These are phyloP conservation scores for Hevea brasiliensis DNA, from an alignment of 345 rosid species.

Conservation along the genomic window DNA sequence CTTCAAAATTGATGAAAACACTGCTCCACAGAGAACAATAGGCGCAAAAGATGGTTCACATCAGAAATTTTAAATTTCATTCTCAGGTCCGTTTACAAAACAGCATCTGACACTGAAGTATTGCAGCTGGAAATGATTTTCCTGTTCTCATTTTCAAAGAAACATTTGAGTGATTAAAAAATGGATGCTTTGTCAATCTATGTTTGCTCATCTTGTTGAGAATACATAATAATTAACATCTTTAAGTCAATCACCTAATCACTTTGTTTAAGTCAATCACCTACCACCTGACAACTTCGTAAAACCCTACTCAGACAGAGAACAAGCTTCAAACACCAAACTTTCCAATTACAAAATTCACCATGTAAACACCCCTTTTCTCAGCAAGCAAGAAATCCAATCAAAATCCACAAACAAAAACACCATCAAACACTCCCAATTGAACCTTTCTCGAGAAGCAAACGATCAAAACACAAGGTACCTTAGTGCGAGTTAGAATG, in stretches of 20 bases:
- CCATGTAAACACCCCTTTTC: too few species aligned
- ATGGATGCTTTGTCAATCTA: background rate
- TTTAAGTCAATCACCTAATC: too few species aligned
- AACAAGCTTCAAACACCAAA: background rate
- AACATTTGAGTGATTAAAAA: too few species aligned
- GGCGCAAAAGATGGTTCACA: background rate
- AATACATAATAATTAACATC: background rate
- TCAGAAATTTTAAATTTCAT: too few species aligned
- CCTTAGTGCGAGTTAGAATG: constrained; percentile 89
- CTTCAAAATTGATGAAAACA: background rate
- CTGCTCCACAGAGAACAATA: background rate
- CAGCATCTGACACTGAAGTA: background rate
- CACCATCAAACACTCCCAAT: background rate
- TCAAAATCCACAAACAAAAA: constrained; percentile 13
- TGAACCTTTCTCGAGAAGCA: background rate
- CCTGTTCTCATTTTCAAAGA: too few species aligned
- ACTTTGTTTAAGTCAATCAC: too few species aligned
- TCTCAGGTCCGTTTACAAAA: background rate
- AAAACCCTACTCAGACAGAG: constrained; percentile 10
- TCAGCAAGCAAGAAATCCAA: constrained; percentile 8
- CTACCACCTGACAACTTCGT: background rate
- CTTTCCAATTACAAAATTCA: background rate
- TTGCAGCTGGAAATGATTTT: background rate
- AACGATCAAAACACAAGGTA: constrained; percentile 13
- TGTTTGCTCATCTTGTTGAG: background rate